Base-by-base conservation (phyloP, 73 alveolate genomes). In the Symbiodinium pilosum region DNA sequence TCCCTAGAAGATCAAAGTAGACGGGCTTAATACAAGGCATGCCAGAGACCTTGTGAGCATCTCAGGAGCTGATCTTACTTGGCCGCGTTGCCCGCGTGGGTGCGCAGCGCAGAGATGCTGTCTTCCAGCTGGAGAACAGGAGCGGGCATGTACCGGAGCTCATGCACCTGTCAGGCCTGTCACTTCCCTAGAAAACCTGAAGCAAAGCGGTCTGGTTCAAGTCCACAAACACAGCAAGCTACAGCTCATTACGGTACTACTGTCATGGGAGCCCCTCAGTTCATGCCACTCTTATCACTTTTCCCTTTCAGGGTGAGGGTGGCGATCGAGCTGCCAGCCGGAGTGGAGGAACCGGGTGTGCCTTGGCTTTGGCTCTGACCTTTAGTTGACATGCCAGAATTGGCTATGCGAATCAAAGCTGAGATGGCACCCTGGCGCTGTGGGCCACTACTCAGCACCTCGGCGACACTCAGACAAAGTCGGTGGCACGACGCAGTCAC, bases 311-410 rank as follows among this genome's bases (percentile, higher is more conserved):
- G 93, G 83, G 83, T 86, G 36, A 68, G 83, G 38, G 93, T 86
- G 93, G 93, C 93, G 24, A 47, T 86, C 56, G 93, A 86, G 83
- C 93, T 86, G n/a, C 93, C 93, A 26, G 93, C 93, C 24, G 93
- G 93, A 39, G 93, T 84, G 34, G 93, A 84, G 93, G 21, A 64
- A 14, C 81, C 81, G 81, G 81, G 30, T 26, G 81, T 28, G 38
- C 81, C 81, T 64, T 38, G 41, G 32, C 81, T 5, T 9, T 30
- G n/a, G 71, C 71, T 6, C 64, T 16, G 64, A 16, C 24, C 64
- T 47, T 16, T 16, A 7, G 64, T 16, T 47, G 64, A 7, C 16
- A 12, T n/a, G n/a, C n/a, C n/a, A n/a, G n/a, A n/a, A n/a, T n/a
- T n/a, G n/a, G n/a, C n/a, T n/a, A n/a, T n/a, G n/a, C n/a, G n/a